A percentile compares a stretch with the other conserved stretches of the same genome.
Evolutionary conservation across 192 early-diverging fungal species (phyloP).

Genomic region (Backusella tarrabulga): DNA sequence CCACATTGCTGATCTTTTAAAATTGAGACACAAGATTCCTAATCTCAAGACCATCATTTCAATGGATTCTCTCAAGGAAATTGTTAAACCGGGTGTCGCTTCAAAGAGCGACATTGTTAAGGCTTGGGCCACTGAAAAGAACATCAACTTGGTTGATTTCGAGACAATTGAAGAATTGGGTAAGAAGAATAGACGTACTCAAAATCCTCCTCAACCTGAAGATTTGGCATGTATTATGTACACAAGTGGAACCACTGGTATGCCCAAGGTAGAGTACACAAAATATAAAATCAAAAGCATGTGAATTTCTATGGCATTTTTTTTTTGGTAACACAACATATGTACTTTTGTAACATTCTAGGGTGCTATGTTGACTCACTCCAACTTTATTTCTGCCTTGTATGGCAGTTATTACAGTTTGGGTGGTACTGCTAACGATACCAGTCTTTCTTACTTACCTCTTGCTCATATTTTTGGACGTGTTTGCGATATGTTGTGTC

Average conservation of each 20-base stretch:
- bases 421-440: constrained; percentile 18
- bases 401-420: constrained; percentile 16
- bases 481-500: constrained; percentile 48
- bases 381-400: constrained; percentile 63
- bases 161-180: constrained; percentile 61
- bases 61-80: constrained; percentile 67
- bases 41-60: constrained; percentile 70
- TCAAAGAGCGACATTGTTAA: constrained; percentile 40
- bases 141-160: constrained; percentile 59
- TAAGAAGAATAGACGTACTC: constrained; percentile 44
- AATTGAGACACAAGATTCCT: constrained; percentile 59
- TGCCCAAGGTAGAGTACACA: constrained; percentile 57
- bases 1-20: constrained; percentile 48
- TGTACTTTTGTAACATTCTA: constrained; percentile 7
- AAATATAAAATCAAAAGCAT: not conserved
- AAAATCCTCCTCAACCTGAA: constrained; percentile 57
- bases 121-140: constrained; percentile 64
- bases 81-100: constrained; percentile 20
- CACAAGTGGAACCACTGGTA: constrained; percentile 85
- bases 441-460: constrained; percentile 70
- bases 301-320: constrained; percentile 4
- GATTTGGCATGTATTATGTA: constrained; percentile 78
- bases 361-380: constrained; percentile 74
- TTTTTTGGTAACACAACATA: not conserved
- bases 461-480: constrained; percentile 91